These are phyloP conservation scores for Amyloporia xantha DNA, from an alignment of 768 basidiomycete genomes.

Conservation along the genomic window DNA sequence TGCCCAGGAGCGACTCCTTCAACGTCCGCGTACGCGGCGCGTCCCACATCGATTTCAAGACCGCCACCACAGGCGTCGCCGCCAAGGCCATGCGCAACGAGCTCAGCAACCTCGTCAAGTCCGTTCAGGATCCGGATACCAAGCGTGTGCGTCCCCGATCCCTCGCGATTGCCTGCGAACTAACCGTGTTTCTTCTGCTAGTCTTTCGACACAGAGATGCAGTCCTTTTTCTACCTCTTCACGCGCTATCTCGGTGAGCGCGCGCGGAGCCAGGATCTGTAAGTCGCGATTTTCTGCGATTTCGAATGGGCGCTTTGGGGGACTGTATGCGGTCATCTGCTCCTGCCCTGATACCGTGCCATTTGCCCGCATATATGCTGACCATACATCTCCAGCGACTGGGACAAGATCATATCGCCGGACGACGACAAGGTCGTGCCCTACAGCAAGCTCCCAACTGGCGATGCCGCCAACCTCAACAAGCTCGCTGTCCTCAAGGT, in stretches of 20 bases:
- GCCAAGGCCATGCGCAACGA: conserved; percentile 98
- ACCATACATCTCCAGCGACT: conserved; percentile 16
- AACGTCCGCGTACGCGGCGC: conserved; percentile 69
- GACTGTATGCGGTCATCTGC: not conserved
- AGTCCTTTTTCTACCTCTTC: conserved; percentile 93
- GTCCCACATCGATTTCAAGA: conserved; percentile 92
- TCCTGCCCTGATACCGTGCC: not conserved
- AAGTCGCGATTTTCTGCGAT: conserved; percentile 7
- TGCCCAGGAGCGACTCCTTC: conserved; percentile 63
- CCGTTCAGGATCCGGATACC: conserved; percentile 70
- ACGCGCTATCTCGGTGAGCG: conserved; percentile 89
- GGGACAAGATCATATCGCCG: conserved; percentile 52
- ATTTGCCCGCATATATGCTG: not conserved
- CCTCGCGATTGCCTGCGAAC: conserved; percentile 1
- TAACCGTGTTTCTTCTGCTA: conserved; percentile 24
- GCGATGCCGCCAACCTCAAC: conserved; percentile 45
- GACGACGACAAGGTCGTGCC: conserved; percentile 55
- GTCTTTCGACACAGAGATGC: conserved; percentile 95
- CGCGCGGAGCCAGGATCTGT: conserved; percentile 85
- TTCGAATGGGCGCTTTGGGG: not conserved
- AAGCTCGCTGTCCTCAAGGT: conserved; percentile 76
- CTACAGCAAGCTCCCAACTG: conserved; percentile 45
- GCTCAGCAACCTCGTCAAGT: conserved; percentile 86
- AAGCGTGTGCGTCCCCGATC: conserved; percentile 57
- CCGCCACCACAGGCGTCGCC: conserved; percentile 65